These are phyloP conservation scores for Hypomontagnella monticulosa DNA, from an alignment of 495 filamentous ascomycete species.

Conservation along the genomic window DNA sequence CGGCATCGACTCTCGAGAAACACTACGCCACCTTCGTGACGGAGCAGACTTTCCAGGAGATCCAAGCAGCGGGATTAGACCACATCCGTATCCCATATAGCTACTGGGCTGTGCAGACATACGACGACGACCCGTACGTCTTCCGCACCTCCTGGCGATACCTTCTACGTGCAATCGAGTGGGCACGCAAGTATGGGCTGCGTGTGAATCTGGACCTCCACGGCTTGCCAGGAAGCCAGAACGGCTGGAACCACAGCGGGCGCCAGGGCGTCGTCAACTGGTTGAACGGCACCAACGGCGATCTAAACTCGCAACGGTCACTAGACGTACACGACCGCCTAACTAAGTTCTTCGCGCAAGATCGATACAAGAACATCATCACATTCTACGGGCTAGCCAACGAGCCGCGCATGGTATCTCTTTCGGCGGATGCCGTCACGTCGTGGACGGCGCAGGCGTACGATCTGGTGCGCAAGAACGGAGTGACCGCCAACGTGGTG, in stretches of 20 bases:
- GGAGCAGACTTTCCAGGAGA: constrained; percentile 83
- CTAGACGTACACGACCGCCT: constrained; percentile 85
- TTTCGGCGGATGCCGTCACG: constrained; percentile 67
- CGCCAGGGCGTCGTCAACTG: constrained; percentile 75
- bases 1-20: constrained; percentile 75
- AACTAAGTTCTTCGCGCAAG: constrained; percentile 84
- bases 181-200: constrained; percentile 89
- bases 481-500: constrained; percentile 68
- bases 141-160: constrained; percentile 92
- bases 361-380: constrained; percentile 84
- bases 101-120: constrained; percentile 93
- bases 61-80: constrained; percentile 88
- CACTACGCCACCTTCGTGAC: constrained; percentile 91
- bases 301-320: constrained; percentile 74
- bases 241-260: constrained; percentile 91
- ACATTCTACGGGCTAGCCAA: constrained; percentile 88
- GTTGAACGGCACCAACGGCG: constrained; percentile 77
- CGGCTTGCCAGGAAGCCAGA: constrained; percentile 83
- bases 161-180: constrained; percentile 91
- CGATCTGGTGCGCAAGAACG: constrained; percentile 72
- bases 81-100: constrained; percentile 94
- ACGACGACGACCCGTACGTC: constrained; percentile 88
- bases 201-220: constrained; percentile 96
- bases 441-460: constrained; percentile 75
- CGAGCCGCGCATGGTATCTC: constrained; percentile 80